Base-by-base conservation (phyloP, 352 stramenopile genomes). In the Globisporangium rhizosaccharum region DNA sequence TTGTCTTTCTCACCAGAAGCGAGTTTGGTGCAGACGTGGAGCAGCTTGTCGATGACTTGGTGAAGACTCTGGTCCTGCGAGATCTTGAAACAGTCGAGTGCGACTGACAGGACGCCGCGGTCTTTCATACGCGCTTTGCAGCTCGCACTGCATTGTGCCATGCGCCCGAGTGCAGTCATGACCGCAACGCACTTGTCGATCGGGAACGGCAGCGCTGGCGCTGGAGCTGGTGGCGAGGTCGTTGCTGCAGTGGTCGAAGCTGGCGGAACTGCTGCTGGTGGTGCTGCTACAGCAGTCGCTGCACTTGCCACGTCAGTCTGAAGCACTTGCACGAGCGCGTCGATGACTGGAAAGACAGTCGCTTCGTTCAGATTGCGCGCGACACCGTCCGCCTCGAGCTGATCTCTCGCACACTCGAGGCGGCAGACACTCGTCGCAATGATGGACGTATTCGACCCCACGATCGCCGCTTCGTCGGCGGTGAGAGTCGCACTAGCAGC, bases 1-100 rank as follows among this genome's bases (percentile, higher is more conserved):
- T 44, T 26, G 3, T 45, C 47, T 5, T 18, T 1, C 5, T 15
- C 48, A 23, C 23, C 20, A 28, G 17, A n/a, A 30, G 50, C 39
- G 8, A 54, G 10, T 36, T 20, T 18, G 5, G 45, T 36, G 28
- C 76, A 85, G 3, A 87, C 39, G 50, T 90, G 77, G 4, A 90
- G 62, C 11, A 90, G 51, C 33, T 86, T 90, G 46, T 90, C 80
- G 1, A 67, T 66, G 0, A 78, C 71, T 67, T 90, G 80, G 46
- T 82, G 62, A 5, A 88, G 65, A 2, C 61, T 47, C 3, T 56
- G n/a, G 5, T 72, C 59, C 0, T 66, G 41, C 6, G 67, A 57
- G 9, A 87, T 44, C 7, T 69, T 72, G 52, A 79, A 76, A 17
- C 62, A 79, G 37, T 85, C 69, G 1, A 90, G 14, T 3, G 85